phyloP scores from a whole-genome alignment of 345 rosid species.

The Pugionium cornutum region DNA sequence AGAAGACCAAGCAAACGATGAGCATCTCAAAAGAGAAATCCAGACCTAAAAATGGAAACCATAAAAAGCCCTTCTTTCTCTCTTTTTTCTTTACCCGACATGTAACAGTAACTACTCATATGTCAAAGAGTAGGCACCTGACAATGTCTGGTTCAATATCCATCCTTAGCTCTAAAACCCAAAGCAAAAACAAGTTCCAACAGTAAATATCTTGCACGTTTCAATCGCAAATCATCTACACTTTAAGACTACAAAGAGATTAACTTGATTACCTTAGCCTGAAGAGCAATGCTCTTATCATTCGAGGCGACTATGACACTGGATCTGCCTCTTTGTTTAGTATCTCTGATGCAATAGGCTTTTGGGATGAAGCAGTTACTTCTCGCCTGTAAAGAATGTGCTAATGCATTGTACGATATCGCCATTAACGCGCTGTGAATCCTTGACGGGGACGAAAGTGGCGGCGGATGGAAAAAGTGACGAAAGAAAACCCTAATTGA shows the following conservation, averaged over 20 bases:
- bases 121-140: constrained; percentile 32
- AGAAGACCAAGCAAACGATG: constrained; percentile 40
- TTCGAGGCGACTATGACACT: constrained; percentile 26
- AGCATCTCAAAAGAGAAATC: constrained; percentile 35
- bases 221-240: background rate
- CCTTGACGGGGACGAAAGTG: background rate
- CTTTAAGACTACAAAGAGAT: background rate
- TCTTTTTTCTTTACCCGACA: constrained; percentile 32
- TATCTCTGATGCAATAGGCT: constrained; percentile 17
- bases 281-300: constrained; percentile 34
- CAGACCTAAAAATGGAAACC: constrained; percentile 25
- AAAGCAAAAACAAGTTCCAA: background rate
- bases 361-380: constrained; percentile 8
- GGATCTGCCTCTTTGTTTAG: constrained; percentile 32
- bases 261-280: constrained; percentile 27
- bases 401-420: constrained; percentile 23
- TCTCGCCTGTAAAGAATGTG: constrained; percentile 9
- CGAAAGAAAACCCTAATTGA: constrained; percentile 32
- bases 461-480: constrained; percentile 22
- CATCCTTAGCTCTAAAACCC: background rate
- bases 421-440: constrained; percentile 23
- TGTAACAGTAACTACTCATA: constrained; percentile 40
- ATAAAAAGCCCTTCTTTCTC: constrained; percentile 16
- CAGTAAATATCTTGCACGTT: background rate
- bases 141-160: constrained; percentile 35